Conservation (phyloP, 768 basidiomycete species). For the Lactifluus echinatus region DNA sequence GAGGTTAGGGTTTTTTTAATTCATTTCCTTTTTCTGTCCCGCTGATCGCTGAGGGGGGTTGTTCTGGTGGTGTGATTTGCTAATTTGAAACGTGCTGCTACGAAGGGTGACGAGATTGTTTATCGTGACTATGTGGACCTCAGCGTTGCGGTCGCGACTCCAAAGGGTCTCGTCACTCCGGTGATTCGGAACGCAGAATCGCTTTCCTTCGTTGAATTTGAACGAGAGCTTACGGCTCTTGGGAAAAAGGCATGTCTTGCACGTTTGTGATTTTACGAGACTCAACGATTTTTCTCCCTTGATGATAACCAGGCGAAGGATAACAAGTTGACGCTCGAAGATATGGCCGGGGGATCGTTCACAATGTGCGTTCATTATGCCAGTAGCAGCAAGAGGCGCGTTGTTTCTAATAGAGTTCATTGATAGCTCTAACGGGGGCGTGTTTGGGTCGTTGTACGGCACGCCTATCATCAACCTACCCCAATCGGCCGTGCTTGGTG, state of each 20-base stretch:
- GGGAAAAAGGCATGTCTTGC: constrained; percentile 64
- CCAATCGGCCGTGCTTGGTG: constrained; percentile 86
- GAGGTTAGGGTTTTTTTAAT: constrained; percentile 34
- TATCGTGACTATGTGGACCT: constrained; percentile 90
- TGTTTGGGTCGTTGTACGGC: constrained; percentile 94
- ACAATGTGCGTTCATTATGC: constrained; percentile 63
- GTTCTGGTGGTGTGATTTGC: constrained; percentile 12
- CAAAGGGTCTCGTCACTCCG: constrained; percentile 95
- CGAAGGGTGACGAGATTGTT: constrained; percentile 76
- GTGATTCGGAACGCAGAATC: constrained; percentile 86
- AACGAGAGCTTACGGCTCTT: constrained; percentile 82
- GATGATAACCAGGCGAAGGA: constrained; percentile 58
- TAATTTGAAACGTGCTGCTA: neutral
- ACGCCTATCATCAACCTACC: constrained; percentile 99
- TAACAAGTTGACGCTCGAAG: constrained; percentile 90
- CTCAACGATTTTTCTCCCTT: constrained; percentile 4
- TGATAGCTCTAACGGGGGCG: constrained; percentile 90
- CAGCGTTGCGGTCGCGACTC: constrained; percentile 93
- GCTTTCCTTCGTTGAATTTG: constrained; percentile 84
- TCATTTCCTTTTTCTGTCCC: neutral
- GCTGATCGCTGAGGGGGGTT: constrained; percentile 31
- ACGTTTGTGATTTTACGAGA: neutral
- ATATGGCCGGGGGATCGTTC: constrained; percentile 98
- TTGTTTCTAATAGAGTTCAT: constrained; percentile 10
- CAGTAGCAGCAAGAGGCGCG: neutral